Conservation (phyloP, 2,329 filamentous ascomycete genomes). For the Penicillium paneum region DNA sequence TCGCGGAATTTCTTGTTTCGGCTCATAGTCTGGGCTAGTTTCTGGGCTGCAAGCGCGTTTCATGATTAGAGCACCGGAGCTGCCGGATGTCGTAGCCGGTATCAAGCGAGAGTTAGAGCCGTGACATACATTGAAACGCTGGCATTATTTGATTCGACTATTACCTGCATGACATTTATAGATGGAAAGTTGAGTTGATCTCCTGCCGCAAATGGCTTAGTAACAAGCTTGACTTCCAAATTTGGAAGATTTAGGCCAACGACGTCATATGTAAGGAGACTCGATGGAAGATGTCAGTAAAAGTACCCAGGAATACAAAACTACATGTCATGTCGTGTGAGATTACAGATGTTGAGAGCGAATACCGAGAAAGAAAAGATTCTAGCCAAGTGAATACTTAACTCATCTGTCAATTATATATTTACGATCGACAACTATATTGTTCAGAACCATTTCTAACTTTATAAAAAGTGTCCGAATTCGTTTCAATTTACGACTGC, state of each 20-base stretch:
- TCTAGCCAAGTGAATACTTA: too few relatives aligned
- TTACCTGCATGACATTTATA: not conserved
- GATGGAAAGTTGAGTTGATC: not conserved
- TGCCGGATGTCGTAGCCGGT: too few relatives aligned
- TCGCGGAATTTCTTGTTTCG: not conserved
- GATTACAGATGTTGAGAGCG: too few relatives aligned
- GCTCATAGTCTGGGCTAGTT: not conserved
- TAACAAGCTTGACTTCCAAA: not conserved
- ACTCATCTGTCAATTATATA: too few relatives aligned
- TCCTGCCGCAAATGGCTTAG: not conserved
- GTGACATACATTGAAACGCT: not conserved
- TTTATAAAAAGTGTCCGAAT: not conserved
- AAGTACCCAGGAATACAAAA: too few relatives aligned
- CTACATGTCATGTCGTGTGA: too few relatives aligned
- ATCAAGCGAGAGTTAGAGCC: not conserved
- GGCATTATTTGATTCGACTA: not conserved
- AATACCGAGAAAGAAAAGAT: too few relatives aligned
- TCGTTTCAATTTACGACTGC: not conserved
- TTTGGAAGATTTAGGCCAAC: not conserved
- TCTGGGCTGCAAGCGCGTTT: slow-evolving; percentile 14
- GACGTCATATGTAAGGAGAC: not conserved
- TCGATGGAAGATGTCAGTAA: too few relatives aligned
- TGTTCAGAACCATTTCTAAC: not conserved
- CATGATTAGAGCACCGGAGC: slow-evolving; percentile 3
- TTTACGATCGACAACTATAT: too few relatives aligned